phyloP scores from a whole-genome alignment of 169 alveolate species.

The Cyclospora cayetanensis region DNA sequence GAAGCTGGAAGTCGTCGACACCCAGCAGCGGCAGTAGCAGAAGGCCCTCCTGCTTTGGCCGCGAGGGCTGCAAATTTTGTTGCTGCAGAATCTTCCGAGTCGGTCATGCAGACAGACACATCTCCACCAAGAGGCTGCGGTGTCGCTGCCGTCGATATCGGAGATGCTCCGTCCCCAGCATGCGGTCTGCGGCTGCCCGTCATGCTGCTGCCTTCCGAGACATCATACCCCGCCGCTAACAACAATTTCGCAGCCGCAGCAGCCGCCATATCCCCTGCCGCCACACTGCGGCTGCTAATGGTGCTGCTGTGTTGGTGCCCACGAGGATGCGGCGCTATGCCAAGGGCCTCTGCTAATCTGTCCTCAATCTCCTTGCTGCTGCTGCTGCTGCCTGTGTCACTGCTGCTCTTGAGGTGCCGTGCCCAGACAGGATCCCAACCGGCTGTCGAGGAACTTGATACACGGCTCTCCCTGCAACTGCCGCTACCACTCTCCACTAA shows the following conservation, averaged over 20 bases:
- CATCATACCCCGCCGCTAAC: no score
- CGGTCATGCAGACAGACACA: not conserved
- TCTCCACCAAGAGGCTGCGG: not conserved
- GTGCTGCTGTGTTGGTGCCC: not conserved
- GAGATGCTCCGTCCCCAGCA: no score
- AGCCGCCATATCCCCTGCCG: no score
- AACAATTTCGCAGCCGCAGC: no score
- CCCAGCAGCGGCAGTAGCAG: not conserved
- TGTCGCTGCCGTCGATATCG: not conserved
- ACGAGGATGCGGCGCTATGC: not conserved
- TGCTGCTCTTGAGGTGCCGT: slow-evolving; percentile 46
- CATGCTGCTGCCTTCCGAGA: no score
- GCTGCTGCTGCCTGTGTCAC: not conserved
- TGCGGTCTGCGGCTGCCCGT: no score
- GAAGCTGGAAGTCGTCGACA: not conserved
- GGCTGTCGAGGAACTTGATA: no score
- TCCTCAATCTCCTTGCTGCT: not conserved
- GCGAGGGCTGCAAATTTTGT: not conserved
- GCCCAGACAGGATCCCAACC: no score
- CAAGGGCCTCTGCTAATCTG: slow-evolving; percentile 14
- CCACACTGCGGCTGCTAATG: slow-evolving; percentile 28
- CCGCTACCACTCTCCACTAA: not conserved
- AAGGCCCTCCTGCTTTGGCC: not conserved
- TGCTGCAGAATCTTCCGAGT: not conserved
- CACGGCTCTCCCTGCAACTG: no score